Evolutionary conservation across 441 rosid species (phyloP), one percentile per base, ranked within the genome.

Genomic region (Populus hybrid): DNA sequence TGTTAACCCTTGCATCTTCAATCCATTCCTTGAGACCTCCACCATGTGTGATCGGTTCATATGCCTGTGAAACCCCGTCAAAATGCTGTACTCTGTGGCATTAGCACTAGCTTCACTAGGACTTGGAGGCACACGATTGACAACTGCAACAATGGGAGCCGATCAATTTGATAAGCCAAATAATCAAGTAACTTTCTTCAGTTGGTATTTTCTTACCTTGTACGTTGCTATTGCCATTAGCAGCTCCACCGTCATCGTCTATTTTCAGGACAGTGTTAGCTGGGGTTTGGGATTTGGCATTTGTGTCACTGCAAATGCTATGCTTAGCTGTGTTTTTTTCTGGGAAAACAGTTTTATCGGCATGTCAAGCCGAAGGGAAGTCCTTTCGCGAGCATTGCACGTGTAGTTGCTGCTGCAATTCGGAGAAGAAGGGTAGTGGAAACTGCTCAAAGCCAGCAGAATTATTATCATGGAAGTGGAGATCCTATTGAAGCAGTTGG

Each of bases 211-310:
- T 76, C 68, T 89, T 65, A 45, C 81, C 1, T 1, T 78, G 4
- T 80, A 82, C 69, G 0, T 38, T 64, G 56, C 82, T 2, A 14
- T 3, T 29, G 1, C 81, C 14, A 23, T 69, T 36, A 8, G 40
- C 40, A 36, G 85, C 20, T 29, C 78, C 0, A 89, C 89, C 0
- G 82, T 78, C 3, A 33, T 90, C 36, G 88, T 88, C 2, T 87
- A 86, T 21, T 9, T 84, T 1, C 81, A 89, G 63, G 90, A 88
- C 42, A 88, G 84, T 18, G 69, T 82, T 23, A 83, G 90, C 53
- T 89, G 91, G 92, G 74, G 50, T 2, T 12, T 88, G 9, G 95
- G 92, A 1, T 89, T 78, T 26, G 85, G 87, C 9, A 38, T 90
- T 0, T 88, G 83, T 9, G 11, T 42, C 0, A 83, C 56, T 20